Evolutionary conservation across 345 rosid genomes (phyloP).

Genomic region (Linum trigynum): DNA sequence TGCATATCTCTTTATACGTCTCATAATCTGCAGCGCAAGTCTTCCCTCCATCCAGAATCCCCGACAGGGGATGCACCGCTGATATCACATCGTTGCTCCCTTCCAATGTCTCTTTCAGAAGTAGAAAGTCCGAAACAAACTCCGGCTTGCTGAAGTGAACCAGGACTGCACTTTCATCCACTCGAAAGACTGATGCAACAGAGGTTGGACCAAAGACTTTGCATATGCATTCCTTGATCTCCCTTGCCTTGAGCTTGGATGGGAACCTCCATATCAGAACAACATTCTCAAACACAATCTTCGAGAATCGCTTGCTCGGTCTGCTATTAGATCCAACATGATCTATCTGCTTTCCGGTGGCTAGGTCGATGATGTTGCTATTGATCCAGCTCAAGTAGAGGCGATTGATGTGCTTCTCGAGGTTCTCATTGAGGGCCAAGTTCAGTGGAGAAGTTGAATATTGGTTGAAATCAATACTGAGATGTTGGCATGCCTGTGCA

Average conservation of each 20-base stretch:
- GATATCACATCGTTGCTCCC: constrained; percentile 42
- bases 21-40: constrained; percentile 67
- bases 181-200: constrained; percentile 43
- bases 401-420: constrained; percentile 55
- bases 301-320: constrained; percentile 17
- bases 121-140: constrained; percentile 48
- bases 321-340: constrained; percentile 16
- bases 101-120: constrained; percentile 56
- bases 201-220: constrained; percentile 55
- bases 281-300: constrained; percentile 40
- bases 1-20: constrained; percentile 74
- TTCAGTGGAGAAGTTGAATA: constrained; percentile 25
- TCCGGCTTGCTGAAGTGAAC: constrained; percentile 61
- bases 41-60: constrained; percentile 64
- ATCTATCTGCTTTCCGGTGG: constrained; percentile 38
- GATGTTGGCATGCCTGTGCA: constrained; percentile 71
- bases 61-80: constrained; percentile 65
- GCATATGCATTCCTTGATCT: constrained; percentile 59
- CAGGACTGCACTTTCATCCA: constrained; percentile 70
- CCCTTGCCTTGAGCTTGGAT: constrained; percentile 43
- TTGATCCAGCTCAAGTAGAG: constrained; percentile 78
- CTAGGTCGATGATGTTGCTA: constrained; percentile 57
- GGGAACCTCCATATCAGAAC: constrained; percentile 77
- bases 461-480: constrained; percentile 58
- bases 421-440: constrained; percentile 42